Evolutionary conservation across 2,329 filamentous ascomycete genomes (phyloP).

Genomic region (Aspergillus sojae): DNA sequence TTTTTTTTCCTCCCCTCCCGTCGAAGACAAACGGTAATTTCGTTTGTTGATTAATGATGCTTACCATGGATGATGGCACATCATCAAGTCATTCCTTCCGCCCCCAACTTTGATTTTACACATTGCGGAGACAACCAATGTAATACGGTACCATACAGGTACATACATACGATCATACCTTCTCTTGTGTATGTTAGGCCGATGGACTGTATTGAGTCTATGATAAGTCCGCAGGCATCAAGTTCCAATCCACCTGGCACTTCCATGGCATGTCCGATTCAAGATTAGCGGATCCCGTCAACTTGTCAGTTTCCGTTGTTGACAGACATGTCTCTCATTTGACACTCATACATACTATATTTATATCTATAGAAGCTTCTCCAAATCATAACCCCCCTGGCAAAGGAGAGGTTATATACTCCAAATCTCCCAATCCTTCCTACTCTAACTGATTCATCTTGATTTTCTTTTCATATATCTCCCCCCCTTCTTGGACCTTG

Average conservation of each 20-base stretch:
- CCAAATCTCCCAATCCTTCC: background rate
- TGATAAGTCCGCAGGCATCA: background rate
- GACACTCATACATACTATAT: background rate
- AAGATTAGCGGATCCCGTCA: background rate
- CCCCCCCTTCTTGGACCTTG: background rate
- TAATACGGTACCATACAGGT: conserved; percentile 5
- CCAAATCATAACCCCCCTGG: background rate
- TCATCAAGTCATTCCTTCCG: background rate
- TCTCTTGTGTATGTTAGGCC: background rate
- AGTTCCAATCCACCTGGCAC: too few relatives aligned
- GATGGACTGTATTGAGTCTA: background rate
- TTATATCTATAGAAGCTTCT: background rate
- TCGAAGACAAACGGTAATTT: background rate
- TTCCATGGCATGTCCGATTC: background rate
- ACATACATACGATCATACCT: background rate
- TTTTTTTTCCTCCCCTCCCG: background rate
- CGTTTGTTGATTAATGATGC: background rate
- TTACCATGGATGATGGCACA: background rate
- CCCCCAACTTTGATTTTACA: background rate
- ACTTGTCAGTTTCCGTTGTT: background rate
- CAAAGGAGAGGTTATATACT: background rate
- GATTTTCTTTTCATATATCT: background rate
- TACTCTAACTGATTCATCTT: background rate
- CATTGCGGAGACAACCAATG: background rate
- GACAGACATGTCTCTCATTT: background rate